Evolutionary conservation across 2,329 filamentous ascomycete genomes (phyloP).

Genomic region (Penicillium freii): DNA sequence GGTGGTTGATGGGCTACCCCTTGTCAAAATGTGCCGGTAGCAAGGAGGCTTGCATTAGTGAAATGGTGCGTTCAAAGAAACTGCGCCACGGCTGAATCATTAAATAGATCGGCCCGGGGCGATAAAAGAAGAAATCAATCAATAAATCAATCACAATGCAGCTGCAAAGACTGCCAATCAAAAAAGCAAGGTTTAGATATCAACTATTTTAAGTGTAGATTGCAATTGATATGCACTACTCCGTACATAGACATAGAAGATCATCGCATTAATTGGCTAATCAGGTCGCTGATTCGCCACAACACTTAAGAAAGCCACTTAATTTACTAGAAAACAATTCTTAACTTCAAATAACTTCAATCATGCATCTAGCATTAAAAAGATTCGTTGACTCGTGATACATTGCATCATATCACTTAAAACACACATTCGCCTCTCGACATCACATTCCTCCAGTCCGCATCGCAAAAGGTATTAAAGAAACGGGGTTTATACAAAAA

Average conservation of each 20-base stretch:
- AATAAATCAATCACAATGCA: not conserved
- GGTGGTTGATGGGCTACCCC: not conserved
- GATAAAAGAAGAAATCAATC: not conserved
- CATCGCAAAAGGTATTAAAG: not conserved
- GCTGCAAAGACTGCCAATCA: not conserved
- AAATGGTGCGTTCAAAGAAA: not conserved
- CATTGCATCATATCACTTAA: conserved; percentile 11
- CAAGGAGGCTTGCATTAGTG: not conserved
- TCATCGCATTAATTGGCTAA: not conserved
- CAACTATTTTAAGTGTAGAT: not conserved
- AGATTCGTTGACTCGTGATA: conserved; percentile 6
- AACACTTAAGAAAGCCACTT: not conserved
- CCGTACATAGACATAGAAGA: not conserved
- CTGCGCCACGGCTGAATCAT: not conserved
- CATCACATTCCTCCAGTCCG: not conserved
- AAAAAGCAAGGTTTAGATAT: not conserved
- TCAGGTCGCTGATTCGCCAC: not conserved
- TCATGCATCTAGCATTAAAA: conserved; percentile 3
- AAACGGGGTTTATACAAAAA: not conserved
- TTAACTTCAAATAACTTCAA: not conserved
- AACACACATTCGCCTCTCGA: conserved; percentile 1
- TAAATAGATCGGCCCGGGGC: not conserved
- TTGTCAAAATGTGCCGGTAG: not conserved
- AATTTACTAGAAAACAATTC: not conserved
- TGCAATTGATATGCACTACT: too few species aligned